Conservation (phyloP, 2,329 filamentous ascomycete species). For the Cryphonectria naterciae region DNA sequence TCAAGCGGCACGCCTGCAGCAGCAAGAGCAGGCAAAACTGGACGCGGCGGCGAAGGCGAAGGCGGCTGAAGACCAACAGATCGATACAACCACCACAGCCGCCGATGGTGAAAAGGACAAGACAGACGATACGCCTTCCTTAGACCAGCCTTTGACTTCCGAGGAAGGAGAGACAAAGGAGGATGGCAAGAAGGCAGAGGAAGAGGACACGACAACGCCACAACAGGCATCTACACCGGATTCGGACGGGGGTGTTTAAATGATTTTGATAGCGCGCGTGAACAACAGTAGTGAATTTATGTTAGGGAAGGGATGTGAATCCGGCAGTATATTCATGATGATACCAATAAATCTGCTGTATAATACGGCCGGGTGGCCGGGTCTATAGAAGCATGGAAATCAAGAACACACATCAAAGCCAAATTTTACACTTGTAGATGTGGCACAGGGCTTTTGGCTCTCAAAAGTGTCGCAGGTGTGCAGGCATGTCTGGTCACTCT, state of each 20-base stretch:
- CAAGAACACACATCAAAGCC: not conserved
- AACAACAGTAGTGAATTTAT: not conserved
- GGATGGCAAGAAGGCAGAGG: slow-evolving; percentile 8
- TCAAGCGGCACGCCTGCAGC: slow-evolving; percentile 1
- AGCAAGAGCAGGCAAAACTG: slow-evolving; percentile 13
- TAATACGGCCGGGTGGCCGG: not conserved
- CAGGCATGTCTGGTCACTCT: too few species aligned
- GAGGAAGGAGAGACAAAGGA: not conserved
- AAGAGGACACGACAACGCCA: slow-evolving; percentile 8
- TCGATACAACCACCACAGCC: not conserved
- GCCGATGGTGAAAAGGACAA: not conserved
- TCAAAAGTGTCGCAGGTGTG: too few species aligned
- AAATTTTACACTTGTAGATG: not conserved
- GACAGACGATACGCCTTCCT: not conserved
- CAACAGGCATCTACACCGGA: not conserved
- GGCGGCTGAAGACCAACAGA: not conserved
- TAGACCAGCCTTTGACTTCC: not conserved
- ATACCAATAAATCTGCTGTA: slow-evolving; percentile 16
- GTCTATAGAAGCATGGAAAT: not conserved
- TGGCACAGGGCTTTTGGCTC: not conserved
- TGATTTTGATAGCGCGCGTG: not conserved
- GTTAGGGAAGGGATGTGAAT: not conserved
- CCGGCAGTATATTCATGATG: slow-evolving; percentile 18
- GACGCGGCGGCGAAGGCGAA: slow-evolving; percentile 12
- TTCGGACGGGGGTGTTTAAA: slow-evolving; percentile 1